A percentile compares a stretch with the other conserved stretches of the same genome.
phyloP scores from a whole-genome alignment of 345 rosid genomes.

The Populus nigra region DNA sequence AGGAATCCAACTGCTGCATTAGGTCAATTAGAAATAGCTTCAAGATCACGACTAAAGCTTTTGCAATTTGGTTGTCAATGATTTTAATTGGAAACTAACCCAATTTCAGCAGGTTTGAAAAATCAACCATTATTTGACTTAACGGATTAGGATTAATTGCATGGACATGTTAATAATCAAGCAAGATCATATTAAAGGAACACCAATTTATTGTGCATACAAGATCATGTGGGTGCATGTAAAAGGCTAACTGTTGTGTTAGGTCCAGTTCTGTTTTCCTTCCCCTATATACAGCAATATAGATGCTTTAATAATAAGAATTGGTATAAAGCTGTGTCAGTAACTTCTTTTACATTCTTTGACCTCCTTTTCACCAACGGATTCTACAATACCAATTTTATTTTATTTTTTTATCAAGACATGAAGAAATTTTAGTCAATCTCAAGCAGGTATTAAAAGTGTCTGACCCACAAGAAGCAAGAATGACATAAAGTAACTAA shows the following conservation, averaged over 20 bases:
- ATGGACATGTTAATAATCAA: not conserved
- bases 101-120: not conserved
- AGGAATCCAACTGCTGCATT: not conserved
- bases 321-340: not conserved
- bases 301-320: too few relatives aligned
- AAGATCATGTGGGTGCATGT: not conserved
- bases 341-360: not conserved
- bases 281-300: not conserved
- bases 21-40: not conserved
- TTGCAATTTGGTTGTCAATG: not conserved
- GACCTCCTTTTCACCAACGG: not conserved
- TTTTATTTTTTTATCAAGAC: not conserved
- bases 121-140: not conserved
- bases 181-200: not conserved
- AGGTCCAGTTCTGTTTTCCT: not conserved
- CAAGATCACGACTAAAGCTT: not conserved
- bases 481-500: not conserved
- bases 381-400: not conserved
- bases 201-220: not conserved
- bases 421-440: not conserved
- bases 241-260: too few relatives aligned
- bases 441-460: not conserved
- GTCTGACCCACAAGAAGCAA: not conserved
- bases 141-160: not conserved
- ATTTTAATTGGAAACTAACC: not conserved